These are phyloP conservation scores for Sanghuangporus baumii DNA, from an alignment of 1,284 basidiomycete genomes.

Conservation along the genomic window DNA sequence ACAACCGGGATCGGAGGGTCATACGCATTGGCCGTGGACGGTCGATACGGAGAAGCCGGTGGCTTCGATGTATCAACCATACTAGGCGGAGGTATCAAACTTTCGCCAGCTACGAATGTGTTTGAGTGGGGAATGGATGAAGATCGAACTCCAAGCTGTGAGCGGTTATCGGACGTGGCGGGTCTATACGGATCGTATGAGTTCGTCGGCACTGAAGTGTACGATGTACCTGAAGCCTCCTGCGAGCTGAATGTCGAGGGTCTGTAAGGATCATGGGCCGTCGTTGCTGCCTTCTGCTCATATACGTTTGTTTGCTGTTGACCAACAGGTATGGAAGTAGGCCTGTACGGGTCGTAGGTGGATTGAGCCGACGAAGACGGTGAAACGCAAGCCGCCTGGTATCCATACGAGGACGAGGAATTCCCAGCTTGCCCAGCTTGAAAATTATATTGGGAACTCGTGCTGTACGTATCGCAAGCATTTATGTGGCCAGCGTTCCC, in stretches of 20 bases:
- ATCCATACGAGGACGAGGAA: constrained; percentile 2
- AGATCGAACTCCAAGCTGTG: constrained; percentile 10
- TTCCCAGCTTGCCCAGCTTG: neutral
- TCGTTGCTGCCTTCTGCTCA: constrained; percentile 8
- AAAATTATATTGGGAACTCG: neutral
- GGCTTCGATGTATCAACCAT: constrained; percentile 17
- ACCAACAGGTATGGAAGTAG: constrained; percentile 12
- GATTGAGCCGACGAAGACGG: neutral
- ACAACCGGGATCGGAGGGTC: constrained; percentile 69
- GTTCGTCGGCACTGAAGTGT: constrained; percentile 19
- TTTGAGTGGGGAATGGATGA: neutral
- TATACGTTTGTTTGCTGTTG: constrained; percentile 6
- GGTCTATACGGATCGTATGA: constrained; percentile 25
- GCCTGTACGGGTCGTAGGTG: constrained; percentile 13
- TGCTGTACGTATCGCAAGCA: neutral
- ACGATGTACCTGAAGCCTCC: constrained; percentile 21
- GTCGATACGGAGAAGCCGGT: constrained; percentile 39
- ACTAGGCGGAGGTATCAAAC: constrained; percentile 11
- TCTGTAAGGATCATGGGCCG: constrained; percentile 29
- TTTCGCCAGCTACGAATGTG: neutral
- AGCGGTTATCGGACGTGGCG: neutral
- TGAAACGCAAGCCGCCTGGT: neutral
- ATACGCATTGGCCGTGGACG: constrained; percentile 68
- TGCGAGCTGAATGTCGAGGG: constrained; percentile 25
- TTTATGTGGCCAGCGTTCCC: neutral